A percentile compares a stretch with the other conserved stretches of the same genome.
Evolutionary conservation across 805 yeast genomes (phyloP).

Genomic region (Wickerhamiella vanderwaltii): DNA sequence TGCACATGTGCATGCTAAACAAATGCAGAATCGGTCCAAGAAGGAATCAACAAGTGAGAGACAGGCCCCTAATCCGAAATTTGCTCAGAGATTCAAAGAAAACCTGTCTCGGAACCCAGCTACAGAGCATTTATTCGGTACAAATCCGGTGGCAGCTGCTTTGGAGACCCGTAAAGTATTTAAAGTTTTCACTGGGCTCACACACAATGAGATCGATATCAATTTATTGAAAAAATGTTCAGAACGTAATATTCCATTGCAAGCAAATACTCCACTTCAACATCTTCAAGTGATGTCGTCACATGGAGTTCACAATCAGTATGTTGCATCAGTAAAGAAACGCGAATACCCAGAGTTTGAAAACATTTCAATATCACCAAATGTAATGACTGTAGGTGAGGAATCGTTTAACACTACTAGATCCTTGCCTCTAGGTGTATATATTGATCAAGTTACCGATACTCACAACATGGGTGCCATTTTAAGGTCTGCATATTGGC

Average conservation of each 20-base stretch:
- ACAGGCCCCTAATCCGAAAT: slow-evolving; percentile 14
- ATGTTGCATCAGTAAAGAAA: slow-evolving; percentile 56
- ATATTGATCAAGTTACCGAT: slow-evolving; percentile 67
- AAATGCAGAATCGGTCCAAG: slow-evolving; percentile 23
- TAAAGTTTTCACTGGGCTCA: slow-evolving; percentile 38
- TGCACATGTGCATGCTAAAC: slow-evolving; percentile 53
- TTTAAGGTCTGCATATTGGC: slow-evolving; percentile 61
- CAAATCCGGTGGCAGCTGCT: slow-evolving; percentile 63
- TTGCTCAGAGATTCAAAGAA: slow-evolving; percentile 11
- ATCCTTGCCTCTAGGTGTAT: slow-evolving; percentile 55
- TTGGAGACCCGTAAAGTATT: slow-evolving; percentile 44
- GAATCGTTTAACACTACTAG: not conserved
- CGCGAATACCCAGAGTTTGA: slow-evolving; percentile 29
- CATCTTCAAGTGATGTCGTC: slow-evolving; percentile 49
- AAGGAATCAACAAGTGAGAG: slow-evolving; percentile 1
- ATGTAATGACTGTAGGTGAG: slow-evolving; percentile 20
- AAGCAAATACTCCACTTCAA: slow-evolving; percentile 33
- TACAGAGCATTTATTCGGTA: slow-evolving; percentile 64
- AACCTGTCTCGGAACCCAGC: slow-evolving; percentile 30
- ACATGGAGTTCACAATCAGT: slow-evolving; percentile 71
- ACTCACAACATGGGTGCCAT: slow-evolving; percentile 85
- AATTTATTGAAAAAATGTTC: slow-evolving; percentile 40
- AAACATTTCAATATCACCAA: slow-evolving; percentile 7
- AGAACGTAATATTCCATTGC: slow-evolving; percentile 31
- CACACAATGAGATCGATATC: slow-evolving; percentile 26